Evolutionary conservation across 208 protist genomes (phyloP).

Genomic region (Trypanosoma vivax): DNA sequence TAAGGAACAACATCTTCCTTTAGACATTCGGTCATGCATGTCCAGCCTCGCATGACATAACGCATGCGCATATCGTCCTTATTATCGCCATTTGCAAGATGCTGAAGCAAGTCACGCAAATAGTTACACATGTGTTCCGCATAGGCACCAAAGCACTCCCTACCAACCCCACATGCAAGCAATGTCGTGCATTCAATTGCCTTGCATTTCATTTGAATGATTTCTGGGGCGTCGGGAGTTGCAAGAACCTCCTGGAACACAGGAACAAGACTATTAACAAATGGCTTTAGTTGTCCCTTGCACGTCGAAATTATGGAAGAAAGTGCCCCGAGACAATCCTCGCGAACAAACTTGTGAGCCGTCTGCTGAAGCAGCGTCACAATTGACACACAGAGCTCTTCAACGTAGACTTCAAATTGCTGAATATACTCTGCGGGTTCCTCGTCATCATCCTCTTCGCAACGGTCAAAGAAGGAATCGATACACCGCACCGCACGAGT

Average conservation of each 20-base stretch:
- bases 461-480: constrained; percentile 69
- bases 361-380: constrained; percentile 44
- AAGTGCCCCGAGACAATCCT: constrained; percentile 58
- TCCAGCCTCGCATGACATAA: constrained; percentile 83
- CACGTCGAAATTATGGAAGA: constrained; percentile 64
- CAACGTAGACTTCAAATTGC: constrained; percentile 47
- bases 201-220: constrained; percentile 71
- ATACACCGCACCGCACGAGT: constrained; percentile 59
- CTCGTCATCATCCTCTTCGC: constrained; percentile 36
- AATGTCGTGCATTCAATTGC: constrained; percentile 83
- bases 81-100: constrained; percentile 22
- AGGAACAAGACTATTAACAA: constrained; percentile 51
- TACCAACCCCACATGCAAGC: constrained; percentile 71
- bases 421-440: constrained; percentile 26
- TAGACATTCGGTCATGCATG: constrained; percentile 86
- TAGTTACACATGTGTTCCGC: constrained; percentile 67
- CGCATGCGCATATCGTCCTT: constrained; percentile 67
- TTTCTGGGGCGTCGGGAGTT: constrained; percentile 54
- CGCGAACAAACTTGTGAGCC: constrained; percentile 49
- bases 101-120: constrained; percentile 32
- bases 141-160: constrained; percentile 64
- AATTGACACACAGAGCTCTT: constrained; percentile 49
- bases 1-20: constrained; percentile 66
- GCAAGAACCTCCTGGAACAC: constrained; percentile 68
- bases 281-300: constrained; percentile 50